Evolutionary conservation across 2,329 filamentous ascomycete species (phyloP).

Genomic region (Neonectria faginata): DNA sequence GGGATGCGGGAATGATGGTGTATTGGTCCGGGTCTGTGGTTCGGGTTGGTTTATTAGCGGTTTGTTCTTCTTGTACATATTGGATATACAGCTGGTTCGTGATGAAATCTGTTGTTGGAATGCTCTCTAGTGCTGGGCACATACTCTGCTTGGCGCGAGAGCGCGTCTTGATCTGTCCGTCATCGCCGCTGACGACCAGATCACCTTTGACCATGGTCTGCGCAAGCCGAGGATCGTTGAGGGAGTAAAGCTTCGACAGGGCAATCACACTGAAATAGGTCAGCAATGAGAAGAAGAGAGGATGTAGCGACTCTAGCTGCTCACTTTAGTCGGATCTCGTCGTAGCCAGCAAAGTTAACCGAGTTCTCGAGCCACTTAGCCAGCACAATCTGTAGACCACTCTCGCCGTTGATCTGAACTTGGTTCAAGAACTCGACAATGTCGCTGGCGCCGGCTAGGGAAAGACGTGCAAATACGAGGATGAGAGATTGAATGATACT

Average conservation of each 20-base stretch:
- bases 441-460: conserved; percentile 85
- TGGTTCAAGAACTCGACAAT: conserved; percentile 92
- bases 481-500: conserved; percentile 96
- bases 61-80: conserved; percentile 33
- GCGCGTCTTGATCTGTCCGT: conserved; percentile 88
- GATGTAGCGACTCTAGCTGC: conserved; percentile 46
- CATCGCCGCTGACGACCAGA: conserved; percentile 81
- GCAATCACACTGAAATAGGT: conserved; percentile 79
- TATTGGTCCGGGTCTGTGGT: conserved; percentile 83
- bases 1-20: conserved; percentile 84
- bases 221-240: conserved; percentile 83
- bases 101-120: conserved; percentile 34
- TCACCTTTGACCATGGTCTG: conserved; percentile 92
- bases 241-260: conserved; percentile 87
- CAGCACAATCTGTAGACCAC: conserved; percentile 88
- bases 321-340: conserved; percentile 96
- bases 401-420: conserved; percentile 82
- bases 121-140: conserved; percentile 44
- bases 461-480: conserved; percentile 91
- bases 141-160: conserved; percentile 87
- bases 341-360: conserved; percentile 96
- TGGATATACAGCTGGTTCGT: conserved; percentile 37
- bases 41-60: conserved; percentile 44
- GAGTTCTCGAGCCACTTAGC: conserved; percentile 98
- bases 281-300: conserved; percentile 39